A percentile compares a stretch with the other conserved stretches of the same genome.
Evolutionary conservation across 768 basidiomycete genomes (phyloP).

Genomic region (Fomitopsis pulvina): DNA sequence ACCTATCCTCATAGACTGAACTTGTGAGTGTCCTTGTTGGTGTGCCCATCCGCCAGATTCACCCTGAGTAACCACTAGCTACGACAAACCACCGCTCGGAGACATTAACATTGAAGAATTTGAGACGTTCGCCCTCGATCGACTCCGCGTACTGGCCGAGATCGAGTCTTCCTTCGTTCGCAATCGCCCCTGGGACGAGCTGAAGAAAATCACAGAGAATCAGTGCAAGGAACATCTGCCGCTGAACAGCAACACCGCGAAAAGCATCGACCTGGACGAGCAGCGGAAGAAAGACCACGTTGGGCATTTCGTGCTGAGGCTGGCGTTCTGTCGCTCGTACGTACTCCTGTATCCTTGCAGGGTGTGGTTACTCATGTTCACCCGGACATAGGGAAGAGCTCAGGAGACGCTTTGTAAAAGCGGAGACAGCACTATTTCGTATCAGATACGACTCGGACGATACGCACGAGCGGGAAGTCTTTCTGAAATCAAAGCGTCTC

Average conservation of each 20-base stretch:
- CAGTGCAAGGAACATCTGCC: constrained; percentile 77
- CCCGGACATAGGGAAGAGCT: constrained; percentile 69
- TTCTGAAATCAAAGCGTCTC: constrained; percentile 60
- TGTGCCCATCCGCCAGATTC: constrained; percentile 2
- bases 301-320: constrained; percentile 87
- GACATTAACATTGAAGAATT: constrained; percentile 96
- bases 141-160: constrained; percentile 82
- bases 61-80: constrained; percentile 41
- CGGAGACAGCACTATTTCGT: constrained; percentile 79
- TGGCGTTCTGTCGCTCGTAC: constrained; percentile 96
- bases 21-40: constrained; percentile 46
- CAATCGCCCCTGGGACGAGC: constrained; percentile 75
- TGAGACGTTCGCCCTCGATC: constrained; percentile 82
- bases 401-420: constrained; percentile 79
- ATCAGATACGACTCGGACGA: constrained; percentile 71
- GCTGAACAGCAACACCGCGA: constrained; percentile 49
- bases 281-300: constrained; percentile 82
- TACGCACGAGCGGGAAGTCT: constrained; percentile 48
- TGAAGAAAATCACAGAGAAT: constrained; percentile 49
- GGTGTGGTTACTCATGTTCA: background rate
- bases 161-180: constrained; percentile 87
- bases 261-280: constrained; percentile 38
- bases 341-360: constrained; percentile 27
- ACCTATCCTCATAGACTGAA: constrained; percentile 68
- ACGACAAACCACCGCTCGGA: constrained; percentile 75